phyloP scores from a whole-genome alignment of 768 basidiomycete species.

The Tephrocybe sp. region DNA sequence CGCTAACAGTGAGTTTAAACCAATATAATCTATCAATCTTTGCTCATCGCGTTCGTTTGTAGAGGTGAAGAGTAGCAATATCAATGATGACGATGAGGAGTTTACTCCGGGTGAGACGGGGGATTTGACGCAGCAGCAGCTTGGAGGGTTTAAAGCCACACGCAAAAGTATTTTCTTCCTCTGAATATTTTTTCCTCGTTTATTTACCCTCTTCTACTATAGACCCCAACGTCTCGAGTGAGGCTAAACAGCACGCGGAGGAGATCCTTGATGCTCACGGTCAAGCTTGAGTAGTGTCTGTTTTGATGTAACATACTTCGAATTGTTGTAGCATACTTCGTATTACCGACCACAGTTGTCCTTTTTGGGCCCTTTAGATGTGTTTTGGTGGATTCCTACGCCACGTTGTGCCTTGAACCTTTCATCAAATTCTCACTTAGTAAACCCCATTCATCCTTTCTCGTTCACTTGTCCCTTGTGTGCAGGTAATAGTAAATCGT shows the following conservation, averaged over 20 bases:
- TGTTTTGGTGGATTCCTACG: no score
- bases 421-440: no score
- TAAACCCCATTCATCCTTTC: no score
- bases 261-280: constrained; percentile 1
- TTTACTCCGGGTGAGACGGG: background rate
- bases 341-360: no score
- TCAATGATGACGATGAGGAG: background rate
- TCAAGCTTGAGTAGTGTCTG: background rate
- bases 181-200: background rate
- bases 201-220: background rate
- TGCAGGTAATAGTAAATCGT: no score
- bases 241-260: constrained; percentile 15
- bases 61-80: background rate
- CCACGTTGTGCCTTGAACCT: no score
- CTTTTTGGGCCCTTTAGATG: no score
- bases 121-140: constrained; percentile 5
- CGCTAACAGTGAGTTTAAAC: no score
- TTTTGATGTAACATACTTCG: no score
- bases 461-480: no score
- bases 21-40: no score
- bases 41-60: background rate
- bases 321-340: no score
- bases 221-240: constrained; percentile 23
- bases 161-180: constrained; percentile 21
- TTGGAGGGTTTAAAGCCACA: constrained; percentile 32